Conservation (phyloP, 148 eudicot genomes). For the Chenopodium suecicum region DNA sequence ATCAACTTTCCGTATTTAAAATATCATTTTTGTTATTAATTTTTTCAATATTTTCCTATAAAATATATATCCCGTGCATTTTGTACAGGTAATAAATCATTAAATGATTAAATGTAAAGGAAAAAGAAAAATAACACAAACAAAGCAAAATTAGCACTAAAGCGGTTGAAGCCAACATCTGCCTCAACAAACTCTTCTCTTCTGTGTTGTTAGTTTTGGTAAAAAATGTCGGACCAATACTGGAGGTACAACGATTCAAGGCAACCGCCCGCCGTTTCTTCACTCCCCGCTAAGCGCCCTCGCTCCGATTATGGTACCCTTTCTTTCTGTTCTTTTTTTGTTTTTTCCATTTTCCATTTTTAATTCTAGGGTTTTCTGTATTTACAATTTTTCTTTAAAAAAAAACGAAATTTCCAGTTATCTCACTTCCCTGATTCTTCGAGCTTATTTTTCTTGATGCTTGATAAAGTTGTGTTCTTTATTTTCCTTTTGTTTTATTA, state of each 20-base stretch:
- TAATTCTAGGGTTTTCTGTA: conserved; percentile 23
- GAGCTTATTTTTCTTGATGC: not conserved
- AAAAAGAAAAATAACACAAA: too few relatives aligned
- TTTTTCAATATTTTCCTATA: too few relatives aligned
- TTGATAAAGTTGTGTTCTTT: not conserved
- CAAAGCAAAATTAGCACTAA: too few relatives aligned
- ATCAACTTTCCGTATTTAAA: too few relatives aligned
- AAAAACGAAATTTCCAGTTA: too few relatives aligned
- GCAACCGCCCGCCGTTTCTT: conserved; percentile 33
- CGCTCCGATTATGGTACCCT: conserved; percentile 65
- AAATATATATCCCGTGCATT: too few relatives aligned
- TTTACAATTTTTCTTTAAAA: not conserved
- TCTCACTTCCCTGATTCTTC: not conserved
- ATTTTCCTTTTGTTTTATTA: not conserved
- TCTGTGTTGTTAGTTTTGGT: too few relatives aligned
- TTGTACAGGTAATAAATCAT: too few relatives aligned
- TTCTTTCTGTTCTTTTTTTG: not conserved
- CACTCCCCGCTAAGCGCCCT: conserved; percentile 61
- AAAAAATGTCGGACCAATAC: conserved; percentile 52
- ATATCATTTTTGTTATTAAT: too few relatives aligned
- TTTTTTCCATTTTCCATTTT: not conserved
- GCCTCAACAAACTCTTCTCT: too few relatives aligned
- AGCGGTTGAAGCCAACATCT: too few relatives aligned
- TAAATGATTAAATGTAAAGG: too few relatives aligned
- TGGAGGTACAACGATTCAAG: conserved; percentile 55